Base-by-base conservation (phyloP, 495 filamentous ascomycete species). In the Penicillium taxi region DNA sequence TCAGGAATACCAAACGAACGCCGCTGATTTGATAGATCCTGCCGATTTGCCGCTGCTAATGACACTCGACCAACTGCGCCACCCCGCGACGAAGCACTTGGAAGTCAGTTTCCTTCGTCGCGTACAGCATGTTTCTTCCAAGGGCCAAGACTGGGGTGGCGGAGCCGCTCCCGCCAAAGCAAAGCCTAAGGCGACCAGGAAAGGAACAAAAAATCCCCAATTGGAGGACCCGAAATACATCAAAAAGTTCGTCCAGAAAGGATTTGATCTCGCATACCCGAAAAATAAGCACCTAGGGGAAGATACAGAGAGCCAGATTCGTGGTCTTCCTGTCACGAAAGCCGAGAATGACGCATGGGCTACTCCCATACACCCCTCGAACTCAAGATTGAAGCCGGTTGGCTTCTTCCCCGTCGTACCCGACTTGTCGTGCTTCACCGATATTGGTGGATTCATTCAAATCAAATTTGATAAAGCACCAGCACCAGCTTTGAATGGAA, bases 101-200 rank as follows among this genome's bases (percentile, higher is more conserved):
- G 74, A 74, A 35, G 83, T 94, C 33, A 94, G 87, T 45, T 96
- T 98, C 75, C 76, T 98, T 36, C 84, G 91, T 23, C 81, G 90
- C 29, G 96, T 93, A 9, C 93, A 98, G 55, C 96, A 96, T 56
- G 95, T 93, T 40, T 87, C 90, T 3, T 81, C 84, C 6, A 76
- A 75, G 26, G 67, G 57, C 44, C 73, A 58, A 55, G 66, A 42
- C 26, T 54, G 53, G 28, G 61, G 61, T 17, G 58, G 64, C 22
- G 52, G 61, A 12, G 52, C 67, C 7, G 53, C 61, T 2, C 28
- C 41, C 2, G 17, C 28, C 27, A 68, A 59, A 45, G 46, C 55
- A 20, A 70, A 62, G 28, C 42, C 64, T 26, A 58, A 64, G 4
- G 56, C 61, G 27, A 58, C 66, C 33, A 66, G 70, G 33, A 61